Conservation (phyloP, 2,329 filamentous ascomycete species). For the Chaetomium sp. region DNA sequence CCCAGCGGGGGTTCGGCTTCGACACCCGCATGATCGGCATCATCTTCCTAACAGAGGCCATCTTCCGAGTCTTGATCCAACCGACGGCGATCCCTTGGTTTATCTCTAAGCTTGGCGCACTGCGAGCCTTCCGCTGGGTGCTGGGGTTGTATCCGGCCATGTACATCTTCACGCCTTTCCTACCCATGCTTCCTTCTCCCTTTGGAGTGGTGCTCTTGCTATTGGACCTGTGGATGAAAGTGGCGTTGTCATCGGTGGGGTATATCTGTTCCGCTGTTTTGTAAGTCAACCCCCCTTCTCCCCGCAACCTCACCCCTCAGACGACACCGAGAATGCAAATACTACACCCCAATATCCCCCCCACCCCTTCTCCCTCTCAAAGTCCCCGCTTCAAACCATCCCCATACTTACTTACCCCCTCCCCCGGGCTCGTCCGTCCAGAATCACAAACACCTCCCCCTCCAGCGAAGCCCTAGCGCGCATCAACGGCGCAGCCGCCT, state of each 20-base stretch:
- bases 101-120: slow-evolving; percentile 5
- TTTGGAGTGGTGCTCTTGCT: neutral
- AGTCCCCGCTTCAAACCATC: too few species aligned
- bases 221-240: slow-evolving; percentile 9
- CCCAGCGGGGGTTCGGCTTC: slow-evolving; percentile 1
- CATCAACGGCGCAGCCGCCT: slow-evolving; percentile 14
- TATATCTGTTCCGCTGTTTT: slow-evolving; percentile 12
- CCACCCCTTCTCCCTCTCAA: neutral
- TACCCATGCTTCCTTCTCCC: neutral
- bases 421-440: too few species aligned
- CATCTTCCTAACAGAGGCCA: slow-evolving; percentile 8
- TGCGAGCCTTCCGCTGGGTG: neutral
- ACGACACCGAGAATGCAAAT: too few species aligned
- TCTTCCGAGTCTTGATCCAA: slow-evolving; percentile 6
- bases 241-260: slow-evolving; percentile 7
- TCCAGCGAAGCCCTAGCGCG: slow-evolving; percentile 5
- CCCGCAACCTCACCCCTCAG: too few species aligned
- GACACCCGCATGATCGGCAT: slow-evolving; percentile 5
- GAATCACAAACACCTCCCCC: slow-evolving; percentile 10
- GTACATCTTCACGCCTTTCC: slow-evolving; percentile 9
- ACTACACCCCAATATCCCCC: neutral
- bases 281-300: neutral
- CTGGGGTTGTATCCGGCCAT: slow-evolving; percentile 9
- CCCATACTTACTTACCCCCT: too few species aligned
- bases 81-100: slow-evolving; percentile 4